Percentiles rank a stretch among this genome's conserved stretches.
Conservation (phyloP, 164 flowering plant genomes). For the Protea cynaroides region DNA sequence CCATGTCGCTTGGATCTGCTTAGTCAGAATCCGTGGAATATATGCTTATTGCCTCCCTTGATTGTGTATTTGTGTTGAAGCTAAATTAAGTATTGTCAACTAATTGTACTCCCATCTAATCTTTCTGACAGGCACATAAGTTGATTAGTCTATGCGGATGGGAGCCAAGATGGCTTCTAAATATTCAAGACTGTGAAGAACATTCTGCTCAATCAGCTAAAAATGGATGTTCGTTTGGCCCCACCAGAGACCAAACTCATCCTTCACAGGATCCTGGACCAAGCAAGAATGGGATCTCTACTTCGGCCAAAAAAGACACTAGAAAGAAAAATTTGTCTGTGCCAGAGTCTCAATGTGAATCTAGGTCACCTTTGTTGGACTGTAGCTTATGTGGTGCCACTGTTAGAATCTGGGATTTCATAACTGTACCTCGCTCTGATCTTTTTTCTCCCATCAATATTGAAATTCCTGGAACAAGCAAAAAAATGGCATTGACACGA, state of each 20-base stretch:
- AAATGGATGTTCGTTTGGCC: slow-evolving; percentile 73
- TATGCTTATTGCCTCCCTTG: slow-evolving; percentile 3
- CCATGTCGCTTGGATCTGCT: too few relatives aligned
- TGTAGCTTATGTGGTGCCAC: slow-evolving; percentile 98
- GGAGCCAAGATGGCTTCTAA: slow-evolving; percentile 96
- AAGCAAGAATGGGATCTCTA: slow-evolving; percentile 54
- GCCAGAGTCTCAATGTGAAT: slow-evolving; percentile 55
- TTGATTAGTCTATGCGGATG: slow-evolving; percentile 96
- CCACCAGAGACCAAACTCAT: slow-evolving; percentile 31
- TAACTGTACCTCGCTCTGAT: slow-evolving; percentile 71
- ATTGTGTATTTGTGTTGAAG: background rate
- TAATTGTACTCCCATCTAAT: slow-evolving; percentile 7
- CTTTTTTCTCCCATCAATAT: slow-evolving; percentile 51
- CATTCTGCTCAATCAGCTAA: slow-evolving; percentile 96
- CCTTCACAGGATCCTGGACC: slow-evolving; percentile 45
- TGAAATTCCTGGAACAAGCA: slow-evolving; percentile 69
- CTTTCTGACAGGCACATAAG: slow-evolving; percentile 69
- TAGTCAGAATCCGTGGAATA: too few relatives aligned
- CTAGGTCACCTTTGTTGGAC: slow-evolving; percentile 81
- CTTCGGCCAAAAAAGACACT: slow-evolving; percentile 41
- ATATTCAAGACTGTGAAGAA: slow-evolving; percentile 91
- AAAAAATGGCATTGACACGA: slow-evolving; percentile 74
- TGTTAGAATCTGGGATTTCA: slow-evolving; percentile 80
- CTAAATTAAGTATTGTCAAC: background rate
- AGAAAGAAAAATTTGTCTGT: slow-evolving; percentile 46